Evolutionary conservation across 2,329 filamentous ascomycete species (phyloP).

Genomic region (Sarocladium brachiariae): DNA sequence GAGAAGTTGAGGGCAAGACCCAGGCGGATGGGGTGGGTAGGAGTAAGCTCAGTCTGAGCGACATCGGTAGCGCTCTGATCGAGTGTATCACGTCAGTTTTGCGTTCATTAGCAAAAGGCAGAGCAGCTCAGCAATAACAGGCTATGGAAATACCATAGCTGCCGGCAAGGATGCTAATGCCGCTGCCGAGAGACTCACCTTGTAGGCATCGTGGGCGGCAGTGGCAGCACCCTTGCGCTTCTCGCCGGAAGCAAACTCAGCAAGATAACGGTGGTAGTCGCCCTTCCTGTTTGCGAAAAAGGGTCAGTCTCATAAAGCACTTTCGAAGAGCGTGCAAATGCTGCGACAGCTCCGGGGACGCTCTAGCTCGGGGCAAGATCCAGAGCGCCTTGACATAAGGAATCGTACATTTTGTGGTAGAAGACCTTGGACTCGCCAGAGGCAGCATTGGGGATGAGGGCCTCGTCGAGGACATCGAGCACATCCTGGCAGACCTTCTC

Average conservation of each 20-base stretch:
- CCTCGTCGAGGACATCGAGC: constrained; percentile 87
- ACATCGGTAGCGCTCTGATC: constrained; percentile 89
- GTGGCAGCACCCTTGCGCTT: constrained; percentile 86
- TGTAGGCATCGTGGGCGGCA: constrained; percentile 91
- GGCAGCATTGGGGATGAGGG: constrained; percentile 91
- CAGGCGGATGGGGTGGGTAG: constrained; percentile 95
- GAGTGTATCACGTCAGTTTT: constrained; percentile 14
- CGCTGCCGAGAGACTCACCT: constrained; percentile 62
- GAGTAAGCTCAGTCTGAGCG: constrained; percentile 93
- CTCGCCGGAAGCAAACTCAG: constrained; percentile 87
- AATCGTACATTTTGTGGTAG: constrained; percentile 96
- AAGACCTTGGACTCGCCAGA: constrained; percentile 99
- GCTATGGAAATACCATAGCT: no score
- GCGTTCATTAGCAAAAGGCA: not conserved
- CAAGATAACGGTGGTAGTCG: constrained; percentile 93
- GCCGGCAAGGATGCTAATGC: no score
- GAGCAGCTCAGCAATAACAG: not conserved
- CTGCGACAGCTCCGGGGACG: constrained; percentile 12
- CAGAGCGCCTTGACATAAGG: not conserved
- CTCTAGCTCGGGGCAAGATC: not conserved
- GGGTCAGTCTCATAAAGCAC: constrained; percentile 10
- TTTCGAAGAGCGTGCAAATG: not conserved
- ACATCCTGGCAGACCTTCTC: constrained; percentile 98
- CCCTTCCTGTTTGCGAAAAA: constrained; percentile 64
- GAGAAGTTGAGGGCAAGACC: constrained; percentile 98